Evolutionary conservation across 2,329 filamentous ascomycete species (phyloP), one percentile per base, ranked within the genome.

Genomic region (Xylariaceae sp.): DNA sequence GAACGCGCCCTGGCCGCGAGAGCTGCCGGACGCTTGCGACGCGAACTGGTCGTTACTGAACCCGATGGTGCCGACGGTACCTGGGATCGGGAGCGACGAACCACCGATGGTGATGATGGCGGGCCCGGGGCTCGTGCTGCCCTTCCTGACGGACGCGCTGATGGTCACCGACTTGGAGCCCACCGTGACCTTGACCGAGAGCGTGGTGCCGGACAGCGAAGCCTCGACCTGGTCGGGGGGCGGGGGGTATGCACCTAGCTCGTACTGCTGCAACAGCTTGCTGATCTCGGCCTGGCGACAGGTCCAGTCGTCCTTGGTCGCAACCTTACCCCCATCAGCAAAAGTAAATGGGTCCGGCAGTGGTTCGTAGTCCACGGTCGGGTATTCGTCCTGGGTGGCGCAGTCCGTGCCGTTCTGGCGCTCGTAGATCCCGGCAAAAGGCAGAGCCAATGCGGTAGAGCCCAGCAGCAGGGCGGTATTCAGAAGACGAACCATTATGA

Each of bases 11-110:
- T 77, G 73, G 50, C 84, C 84, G 50, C 83, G 83, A 54, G 77
- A 81, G 19, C 67, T 67, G 37, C 68, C 62, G 48, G 70, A 73
- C 12, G 66, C 66, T 72, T 87, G 82, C 19, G 76, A 74, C 20
- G 77, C 84, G 56, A 87, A 81, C 23, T 78, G 75, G 65, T 84
- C 79, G 69, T 86, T 86, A 71, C 78, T 77, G 72, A 86, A 86
- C 59, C 73, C 81, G 65, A 87, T 83, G 53, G 78, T 81, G 40
- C 79, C 84, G 23, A 87, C 79, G 47, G 73, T 77, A 37, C 70
- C 73, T 1, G 83, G 83, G 48, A 83, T 74, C 16, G 84, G 83
- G 48, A 88, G 75, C 58, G 78, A 82, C 7, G 78, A 71, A 40
- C 74, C 80, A 42, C 81, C 83, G 61, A 82, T 81, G 50, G 77